These are phyloP conservation scores for Huiozyma naganishii DNA, from an alignment of 805 yeast species.

Conservation along the genomic window DNA sequence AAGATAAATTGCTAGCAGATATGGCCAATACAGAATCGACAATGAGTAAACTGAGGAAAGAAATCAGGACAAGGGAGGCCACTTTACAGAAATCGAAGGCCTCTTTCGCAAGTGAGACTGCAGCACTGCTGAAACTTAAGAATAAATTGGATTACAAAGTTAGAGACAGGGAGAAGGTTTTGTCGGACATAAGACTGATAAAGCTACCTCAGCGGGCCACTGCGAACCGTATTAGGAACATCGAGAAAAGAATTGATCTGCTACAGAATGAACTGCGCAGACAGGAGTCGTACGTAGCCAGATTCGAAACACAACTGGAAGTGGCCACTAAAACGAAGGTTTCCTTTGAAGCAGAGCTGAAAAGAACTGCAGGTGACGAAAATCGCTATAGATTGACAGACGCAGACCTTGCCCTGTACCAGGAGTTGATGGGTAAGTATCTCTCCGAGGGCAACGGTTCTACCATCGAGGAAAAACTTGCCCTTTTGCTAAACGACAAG, in stretches of 20 bases:
- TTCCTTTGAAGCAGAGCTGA: slow-evolving; percentile 27
- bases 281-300: slow-evolving; percentile 35
- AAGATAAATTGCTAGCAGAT: slow-evolving; percentile 15
- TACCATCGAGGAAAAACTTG: slow-evolving; percentile 40
- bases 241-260: slow-evolving; percentile 39
- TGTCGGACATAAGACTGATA: slow-evolving; percentile 48
- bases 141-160: slow-evolving; percentile 29
- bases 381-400: slow-evolving; percentile 33
- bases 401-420: slow-evolving; percentile 48
- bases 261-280: slow-evolving; percentile 41
- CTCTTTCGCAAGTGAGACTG: slow-evolving; percentile 37
- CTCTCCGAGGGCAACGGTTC: slow-evolving; percentile 46
- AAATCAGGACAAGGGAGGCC: slow-evolving; percentile 29
- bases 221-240: slow-evolving; percentile 35
- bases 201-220: slow-evolving; percentile 44
- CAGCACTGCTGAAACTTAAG: slow-evolving; percentile 33
- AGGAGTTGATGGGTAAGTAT: slow-evolving; percentile 43
- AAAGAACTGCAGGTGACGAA: slow-evolving; percentile 16
- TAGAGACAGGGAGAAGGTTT: slow-evolving; percentile 33
- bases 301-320: slow-evolving; percentile 37
- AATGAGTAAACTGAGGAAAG: slow-evolving; percentile 26
- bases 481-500: slow-evolving; percentile 33
- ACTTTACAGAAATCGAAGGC: slow-evolving; percentile 30
- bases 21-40: slow-evolving; percentile 19
- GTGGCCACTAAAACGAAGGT: slow-evolving; percentile 34